These are phyloP conservation scores for Acer yangbiense DNA, from an alignment of 345 rosid genomes.

Conservation along the genomic window DNA sequence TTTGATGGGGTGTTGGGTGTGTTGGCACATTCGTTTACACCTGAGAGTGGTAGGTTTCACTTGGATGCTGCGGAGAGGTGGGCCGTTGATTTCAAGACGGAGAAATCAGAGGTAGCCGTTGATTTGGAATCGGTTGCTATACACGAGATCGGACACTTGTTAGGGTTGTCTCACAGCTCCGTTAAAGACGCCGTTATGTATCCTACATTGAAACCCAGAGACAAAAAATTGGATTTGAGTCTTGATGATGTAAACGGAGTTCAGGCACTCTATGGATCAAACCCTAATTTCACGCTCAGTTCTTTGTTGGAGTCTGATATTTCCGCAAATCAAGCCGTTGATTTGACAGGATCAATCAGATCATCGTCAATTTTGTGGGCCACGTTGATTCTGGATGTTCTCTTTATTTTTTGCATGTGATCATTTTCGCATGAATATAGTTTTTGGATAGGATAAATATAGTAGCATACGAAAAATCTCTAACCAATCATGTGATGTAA, in stretches of 20 bases:
- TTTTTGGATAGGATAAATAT: neutral
- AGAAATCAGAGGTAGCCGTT: conserved; percentile 68
- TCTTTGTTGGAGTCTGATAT: conserved; percentile 64
- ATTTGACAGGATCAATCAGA: conserved; percentile 22
- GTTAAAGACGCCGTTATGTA: conserved; percentile 82
- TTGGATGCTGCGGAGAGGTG: conserved; percentile 81
- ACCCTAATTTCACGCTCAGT: conserved; percentile 61
- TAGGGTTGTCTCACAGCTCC: conserved; percentile 66
- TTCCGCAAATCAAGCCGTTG: conserved; percentile 45
- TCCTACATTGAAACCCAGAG: conserved; percentile 80
- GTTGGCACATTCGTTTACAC: conserved; percentile 77
- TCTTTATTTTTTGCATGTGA: conserved; percentile 1
- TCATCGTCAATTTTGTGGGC: conserved; percentile 22
- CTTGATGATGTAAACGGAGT: conserved; percentile 69
- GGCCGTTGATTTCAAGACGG: conserved; percentile 63
- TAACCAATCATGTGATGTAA: neutral
- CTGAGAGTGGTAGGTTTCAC: conserved; percentile 78
- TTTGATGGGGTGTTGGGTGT: conserved; percentile 88
- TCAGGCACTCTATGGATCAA: conserved; percentile 79
- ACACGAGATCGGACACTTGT: conserved; percentile 85
- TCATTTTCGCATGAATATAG: neutral
- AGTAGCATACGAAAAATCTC: neutral
- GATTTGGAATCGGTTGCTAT: conserved; percentile 86
- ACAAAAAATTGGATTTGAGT: conserved; percentile 55
- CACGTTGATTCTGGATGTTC: conserved; percentile 13